phyloP scores from a whole-genome alignment of 352 stramenopile genomes.

The Phytophthora tubulina region DNA sequence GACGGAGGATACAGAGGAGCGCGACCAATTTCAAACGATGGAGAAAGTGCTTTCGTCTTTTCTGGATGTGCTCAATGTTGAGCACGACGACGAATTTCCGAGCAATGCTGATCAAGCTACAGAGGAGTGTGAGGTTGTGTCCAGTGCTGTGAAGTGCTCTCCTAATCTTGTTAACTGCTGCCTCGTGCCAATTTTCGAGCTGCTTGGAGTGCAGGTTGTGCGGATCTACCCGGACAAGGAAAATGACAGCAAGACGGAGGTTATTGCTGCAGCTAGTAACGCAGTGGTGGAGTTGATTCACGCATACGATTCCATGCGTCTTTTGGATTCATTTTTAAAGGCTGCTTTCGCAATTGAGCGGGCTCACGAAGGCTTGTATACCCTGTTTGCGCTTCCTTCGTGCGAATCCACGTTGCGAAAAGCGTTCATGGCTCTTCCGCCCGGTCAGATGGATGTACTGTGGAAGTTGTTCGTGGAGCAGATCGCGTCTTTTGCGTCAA shows the following conservation, averaged over 20 bases:
- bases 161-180: slow-evolving; percentile 82
- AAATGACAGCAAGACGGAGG: neutral
- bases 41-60: slow-evolving; percentile 77
- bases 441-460: slow-evolving; percentile 81
- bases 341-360: slow-evolving; percentile 46
- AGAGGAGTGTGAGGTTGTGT: slow-evolving; percentile 58
- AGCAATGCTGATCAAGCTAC: slow-evolving; percentile 28
- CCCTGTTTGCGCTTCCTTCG: slow-evolving; percentile 51
- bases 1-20: slow-evolving; percentile 86
- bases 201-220: slow-evolving; percentile 52
- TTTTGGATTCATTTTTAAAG: slow-evolving; percentile 71
- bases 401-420: slow-evolving; percentile 67
- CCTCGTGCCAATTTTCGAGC: slow-evolving; percentile 66
- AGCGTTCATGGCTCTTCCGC: slow-evolving; percentile 76
- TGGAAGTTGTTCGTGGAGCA: slow-evolving; percentile 77
- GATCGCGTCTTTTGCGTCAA: slow-evolving; percentile 41
- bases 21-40: slow-evolving; percentile 84
- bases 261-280: slow-evolving; percentile 39
- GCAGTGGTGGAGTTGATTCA: slow-evolving; percentile 68
- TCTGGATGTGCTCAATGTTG: slow-evolving; percentile 30
- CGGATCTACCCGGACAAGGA: slow-evolving; percentile 11
- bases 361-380: slow-evolving; percentile 53
- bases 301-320: slow-evolving; percentile 88
- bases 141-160: slow-evolving; percentile 73
- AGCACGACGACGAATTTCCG: slow-evolving; percentile 22